Evolutionary conservation across 1,284 basidiomycete species (phyloP).

Genomic region (Cryptococcus sp.): DNA sequence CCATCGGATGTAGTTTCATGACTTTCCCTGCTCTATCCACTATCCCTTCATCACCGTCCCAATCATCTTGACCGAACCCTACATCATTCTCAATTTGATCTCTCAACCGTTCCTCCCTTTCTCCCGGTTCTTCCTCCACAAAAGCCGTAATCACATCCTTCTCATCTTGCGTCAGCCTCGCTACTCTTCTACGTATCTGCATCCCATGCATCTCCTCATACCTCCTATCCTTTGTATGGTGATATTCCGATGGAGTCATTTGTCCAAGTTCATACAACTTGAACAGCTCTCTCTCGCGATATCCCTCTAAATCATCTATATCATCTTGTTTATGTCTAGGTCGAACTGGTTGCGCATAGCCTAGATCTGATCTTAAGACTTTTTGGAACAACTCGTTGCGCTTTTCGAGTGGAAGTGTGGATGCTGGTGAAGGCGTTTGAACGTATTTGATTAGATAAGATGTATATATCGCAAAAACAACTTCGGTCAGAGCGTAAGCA

Average conservation of each 20-base stretch:
- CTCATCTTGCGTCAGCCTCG: conserved; percentile 18
- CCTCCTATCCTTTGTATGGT: conserved; percentile 20
- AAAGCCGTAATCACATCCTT: conserved; percentile 18
- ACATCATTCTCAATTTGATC: conserved; percentile 24
- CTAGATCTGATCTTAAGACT: conserved; percentile 62
- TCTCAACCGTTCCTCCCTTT: conserved; percentile 23
- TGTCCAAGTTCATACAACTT: conserved; percentile 18
- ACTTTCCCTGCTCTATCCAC: conserved; percentile 22
- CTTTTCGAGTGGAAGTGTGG: conserved; percentile 43
- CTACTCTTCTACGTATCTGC: conserved; percentile 17
- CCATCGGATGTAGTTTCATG: conserved; percentile 26
- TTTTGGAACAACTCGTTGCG: conserved; percentile 60
- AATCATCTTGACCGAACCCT: conserved; percentile 4
- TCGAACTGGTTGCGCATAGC: conserved; percentile 44
- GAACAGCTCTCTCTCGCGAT: conserved; percentile 8
- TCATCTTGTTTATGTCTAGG: conserved; percentile 1
- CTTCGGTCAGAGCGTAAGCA: conserved; percentile 32
- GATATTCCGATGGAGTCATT: conserved; percentile 20
- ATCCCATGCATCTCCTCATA: conserved; percentile 25
- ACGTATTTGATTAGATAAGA: conserved; percentile 56
- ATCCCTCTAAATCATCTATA: conserved; percentile 9
- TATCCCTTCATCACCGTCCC: conserved; percentile 13
- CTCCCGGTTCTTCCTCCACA: conserved; percentile 23
- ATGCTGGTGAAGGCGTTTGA: conserved; percentile 53
- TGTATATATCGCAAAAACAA: conserved; percentile 70